Base-by-base conservation (phyloP, 495 filamentous ascomycete genomes). In the Penicillium atrosanguineum region DNA sequence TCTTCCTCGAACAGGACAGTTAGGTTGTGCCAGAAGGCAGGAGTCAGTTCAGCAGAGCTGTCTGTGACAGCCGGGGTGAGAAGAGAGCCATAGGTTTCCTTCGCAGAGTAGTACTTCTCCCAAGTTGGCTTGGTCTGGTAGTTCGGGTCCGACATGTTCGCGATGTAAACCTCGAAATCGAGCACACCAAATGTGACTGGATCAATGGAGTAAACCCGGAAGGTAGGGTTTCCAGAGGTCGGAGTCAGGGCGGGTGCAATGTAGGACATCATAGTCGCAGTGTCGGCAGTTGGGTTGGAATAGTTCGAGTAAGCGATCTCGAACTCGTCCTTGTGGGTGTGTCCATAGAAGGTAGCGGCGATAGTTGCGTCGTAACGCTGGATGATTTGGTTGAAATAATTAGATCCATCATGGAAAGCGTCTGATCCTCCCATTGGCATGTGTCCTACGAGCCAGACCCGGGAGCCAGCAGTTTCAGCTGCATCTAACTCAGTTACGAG, bases 21-120 rank as follows among this genome's bases (percentile, higher is more conserved):
- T 28, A 84, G 70, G 56, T 80, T 75, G 56, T 83, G 79, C 80
- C 80, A 82, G 68, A 84, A 82, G 11, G 74, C 76, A 0, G 79
- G 73, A 1, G 76, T 77, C 14, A 82, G 67, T 49, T 82, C 80
- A 15, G 67, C 73, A 0, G 53, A 44, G 12, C 59, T 43, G 34
- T 69, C 64, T 1, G 66, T 70, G 6, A 76, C 55, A 4, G 77
- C 67, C 9, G 76, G 76, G 19, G 29, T 59, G 19, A 81, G 49
- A 0, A 76, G 65, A 16, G 71, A 55, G 23, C 79, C 77, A 56
- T 84, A 83, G 1, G 72, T 63, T 49, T 79, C 74, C 53, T 76
- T 77, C 12, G 74, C 79, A 7, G 72, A 76, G 65, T 84, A 84
- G 61, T 79, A 79, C 23, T 73, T 74, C 7, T 60, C 62, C 81